Conservation (phyloP, 1,139 yeast genomes). For the Blastobotrys ciferrii region DNA sequence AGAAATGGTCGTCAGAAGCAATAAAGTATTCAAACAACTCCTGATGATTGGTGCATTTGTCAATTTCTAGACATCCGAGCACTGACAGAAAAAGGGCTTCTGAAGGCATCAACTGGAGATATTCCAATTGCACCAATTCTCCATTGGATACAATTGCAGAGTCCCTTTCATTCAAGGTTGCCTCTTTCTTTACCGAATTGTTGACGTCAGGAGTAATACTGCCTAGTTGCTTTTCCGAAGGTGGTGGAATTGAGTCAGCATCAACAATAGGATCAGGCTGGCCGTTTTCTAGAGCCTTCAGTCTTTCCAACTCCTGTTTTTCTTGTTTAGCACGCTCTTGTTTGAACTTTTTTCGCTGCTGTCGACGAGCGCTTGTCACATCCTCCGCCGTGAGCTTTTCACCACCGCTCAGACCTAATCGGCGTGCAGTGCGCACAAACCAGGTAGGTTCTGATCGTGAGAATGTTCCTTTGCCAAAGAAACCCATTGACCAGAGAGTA, state of each 20-base stretch:
- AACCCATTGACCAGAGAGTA: conserved; percentile 80
- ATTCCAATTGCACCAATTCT: conserved; percentile 52
- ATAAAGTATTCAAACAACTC: conserved; percentile 20
- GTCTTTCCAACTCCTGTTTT: conserved; percentile 32
- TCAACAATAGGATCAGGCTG: not conserved
- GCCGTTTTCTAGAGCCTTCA: conserved; percentile 26
- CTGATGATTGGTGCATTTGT: conserved; percentile 17
- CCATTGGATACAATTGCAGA: conserved; percentile 39
- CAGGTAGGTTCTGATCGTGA: conserved; percentile 94
- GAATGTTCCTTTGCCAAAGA: conserved; percentile 88
- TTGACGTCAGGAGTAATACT: conserved; percentile 1
- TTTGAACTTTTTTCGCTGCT: conserved; percentile 72
- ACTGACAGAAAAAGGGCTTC: conserved; percentile 69
- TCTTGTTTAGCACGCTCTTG: conserved; percentile 45
- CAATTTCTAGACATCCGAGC: conserved; percentile 44
- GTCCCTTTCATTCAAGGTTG: conserved; percentile 15
- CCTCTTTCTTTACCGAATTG: conserved; percentile 12
- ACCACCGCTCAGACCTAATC: conserved; percentile 45
- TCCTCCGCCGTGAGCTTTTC: conserved; percentile 57
- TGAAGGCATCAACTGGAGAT: conserved; percentile 67
- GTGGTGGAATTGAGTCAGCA: not conserved
- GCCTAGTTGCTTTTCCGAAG: not conserved
- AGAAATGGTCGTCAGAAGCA: conserved; percentile 20
- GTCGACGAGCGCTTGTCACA: conserved; percentile 68
- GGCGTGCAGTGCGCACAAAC: conserved; percentile 61